Evolutionary conservation across 495 filamentous ascomycete genomes (phyloP).

Genomic region (Xylaria nigripes): DNA sequence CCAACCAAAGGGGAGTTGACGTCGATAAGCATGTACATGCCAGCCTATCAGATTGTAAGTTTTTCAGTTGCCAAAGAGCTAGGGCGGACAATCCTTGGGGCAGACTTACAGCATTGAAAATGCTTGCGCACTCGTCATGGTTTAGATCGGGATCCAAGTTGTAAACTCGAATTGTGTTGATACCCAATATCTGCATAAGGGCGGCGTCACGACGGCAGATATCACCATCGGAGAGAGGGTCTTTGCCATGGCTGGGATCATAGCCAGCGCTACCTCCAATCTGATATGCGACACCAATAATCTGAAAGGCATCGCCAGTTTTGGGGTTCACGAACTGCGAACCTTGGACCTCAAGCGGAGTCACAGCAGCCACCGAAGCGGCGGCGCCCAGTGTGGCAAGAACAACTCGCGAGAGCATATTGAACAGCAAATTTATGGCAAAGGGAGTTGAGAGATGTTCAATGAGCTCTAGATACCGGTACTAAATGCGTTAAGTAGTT

Average conservation of each 20-base stretch:
- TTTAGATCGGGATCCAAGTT: slow-evolving; percentile 77
- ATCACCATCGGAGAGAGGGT: slow-evolving; percentile 68
- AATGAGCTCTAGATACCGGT: not conserved
- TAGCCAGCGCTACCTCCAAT: slow-evolving; percentile 83
- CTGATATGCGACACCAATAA: slow-evolving; percentile 91
- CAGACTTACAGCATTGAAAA: slow-evolving; percentile 78
- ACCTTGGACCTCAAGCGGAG: slow-evolving; percentile 62
- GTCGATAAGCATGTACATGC: slow-evolving; percentile 61
- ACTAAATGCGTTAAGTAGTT: not conserved
- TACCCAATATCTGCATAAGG: slow-evolving; percentile 72
- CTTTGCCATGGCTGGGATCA: slow-evolving; percentile 47
- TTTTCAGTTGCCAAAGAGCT: not conserved
- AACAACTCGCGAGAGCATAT: slow-evolving; percentile 31
- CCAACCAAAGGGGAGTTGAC: slow-evolving; percentile 85
- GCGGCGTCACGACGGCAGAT: slow-evolving; percentile 85
- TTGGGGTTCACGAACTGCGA: slow-evolving; percentile 76
- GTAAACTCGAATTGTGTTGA: slow-evolving; percentile 92
- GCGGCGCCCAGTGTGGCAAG: slow-evolving; percentile 40
- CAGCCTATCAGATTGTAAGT: slow-evolving; percentile 21
- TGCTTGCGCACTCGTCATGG: slow-evolving; percentile 81
- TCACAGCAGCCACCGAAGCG: slow-evolving; percentile 57
- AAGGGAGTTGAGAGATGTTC: not conserved
- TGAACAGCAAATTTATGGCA: not conserved
- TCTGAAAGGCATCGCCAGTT: slow-evolving; percentile 73
- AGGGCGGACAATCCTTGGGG: not conserved